These are phyloP conservation scores for Reutealis trisperma DNA, from an alignment of 345 rosid genomes.

Conservation along the genomic window DNA sequence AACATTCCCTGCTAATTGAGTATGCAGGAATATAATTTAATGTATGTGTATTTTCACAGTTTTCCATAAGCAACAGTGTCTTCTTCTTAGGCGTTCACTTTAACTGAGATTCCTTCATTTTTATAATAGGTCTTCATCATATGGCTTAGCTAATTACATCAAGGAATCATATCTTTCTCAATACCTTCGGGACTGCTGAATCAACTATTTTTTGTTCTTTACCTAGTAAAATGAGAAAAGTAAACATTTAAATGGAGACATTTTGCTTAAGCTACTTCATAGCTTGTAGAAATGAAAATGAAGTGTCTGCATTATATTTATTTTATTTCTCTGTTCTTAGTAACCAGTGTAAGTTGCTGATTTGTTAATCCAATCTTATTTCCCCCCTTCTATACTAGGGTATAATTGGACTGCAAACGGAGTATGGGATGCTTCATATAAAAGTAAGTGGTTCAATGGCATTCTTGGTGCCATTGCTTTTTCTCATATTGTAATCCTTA, in stretches of 20 bases:
- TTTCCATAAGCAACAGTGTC: background rate
- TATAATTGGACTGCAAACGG: slow-evolving; percentile 71
- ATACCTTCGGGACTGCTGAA: background rate
- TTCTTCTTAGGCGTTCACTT: background rate
- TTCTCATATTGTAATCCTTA: background rate
- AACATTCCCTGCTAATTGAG: background rate
- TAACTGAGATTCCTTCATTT: background rate
- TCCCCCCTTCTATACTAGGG: slow-evolving; percentile 45
- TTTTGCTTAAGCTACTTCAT: background rate
- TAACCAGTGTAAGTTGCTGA: background rate
- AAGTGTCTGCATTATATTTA: too few species aligned
- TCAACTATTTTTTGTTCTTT: background rate
- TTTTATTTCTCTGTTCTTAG: too few species aligned
- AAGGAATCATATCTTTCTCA: background rate
- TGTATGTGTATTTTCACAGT: background rate
- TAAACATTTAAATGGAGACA: background rate
- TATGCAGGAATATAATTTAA: background rate
- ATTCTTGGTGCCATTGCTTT: background rate
- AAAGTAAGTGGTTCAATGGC: slow-evolving; percentile 52
- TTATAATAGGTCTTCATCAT: background rate
- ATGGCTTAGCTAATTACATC: background rate
- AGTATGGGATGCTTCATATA: slow-evolving; percentile 69
- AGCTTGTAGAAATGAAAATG: background rate
- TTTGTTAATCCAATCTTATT: background rate
- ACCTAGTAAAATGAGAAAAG: background rate